Evolutionary conservation across 2,329 filamentous ascomycete genomes (phyloP), one percentile per base, ranked within the genome.

Genomic region (Colletotrichum melonis): DNA sequence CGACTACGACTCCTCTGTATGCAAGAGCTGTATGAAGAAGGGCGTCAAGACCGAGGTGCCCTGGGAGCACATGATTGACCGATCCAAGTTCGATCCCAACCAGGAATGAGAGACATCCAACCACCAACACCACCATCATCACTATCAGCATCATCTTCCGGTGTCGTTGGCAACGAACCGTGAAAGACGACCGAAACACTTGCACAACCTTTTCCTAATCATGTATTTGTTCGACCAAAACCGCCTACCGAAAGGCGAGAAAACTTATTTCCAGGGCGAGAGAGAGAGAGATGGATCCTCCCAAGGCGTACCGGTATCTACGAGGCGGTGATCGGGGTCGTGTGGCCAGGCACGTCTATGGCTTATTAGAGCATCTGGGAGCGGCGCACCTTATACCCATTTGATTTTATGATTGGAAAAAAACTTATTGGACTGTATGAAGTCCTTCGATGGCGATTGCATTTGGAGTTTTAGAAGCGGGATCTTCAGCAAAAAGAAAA

Each of bases 11-110:
- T 14, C 73, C 1, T 63, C 60, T 9, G 58, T 70, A 22, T 75
- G 74, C 30, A 69, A 74, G 54, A 62, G 49, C 52, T 62, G 69
- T 16, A 49, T 69, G 35, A 54, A 72, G 63, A 72, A 67, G 28
- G 64, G 64, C 57, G 16, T 12, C 42, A 66, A 63, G 12, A 69
- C 67, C 1, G 9, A 55, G 60, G 67, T 69, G 30, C 64, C 74
- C 7, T 74, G 72, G 72, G 72, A 75, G 26, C 57, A 72, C 68
- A 60, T 74, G 63, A 64, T 72, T 30, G 63, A 74, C 62, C 68
- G 68, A 19, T 67, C 49, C 46, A 73, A 70, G 24, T 70, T 59
- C 67, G 67, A 73, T 19, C 70, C 70, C 32, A 66, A 42, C 67
- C 54, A 57, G 30, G 70, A 73, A 24, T 69, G 54, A 72, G 26